Percentiles rank a stretch among this genome's conserved stretches.
Evolutionary conservation across 768 basidiomycete genomes (phyloP).

Genomic region (Pleurotus citrinopileatus): DNA sequence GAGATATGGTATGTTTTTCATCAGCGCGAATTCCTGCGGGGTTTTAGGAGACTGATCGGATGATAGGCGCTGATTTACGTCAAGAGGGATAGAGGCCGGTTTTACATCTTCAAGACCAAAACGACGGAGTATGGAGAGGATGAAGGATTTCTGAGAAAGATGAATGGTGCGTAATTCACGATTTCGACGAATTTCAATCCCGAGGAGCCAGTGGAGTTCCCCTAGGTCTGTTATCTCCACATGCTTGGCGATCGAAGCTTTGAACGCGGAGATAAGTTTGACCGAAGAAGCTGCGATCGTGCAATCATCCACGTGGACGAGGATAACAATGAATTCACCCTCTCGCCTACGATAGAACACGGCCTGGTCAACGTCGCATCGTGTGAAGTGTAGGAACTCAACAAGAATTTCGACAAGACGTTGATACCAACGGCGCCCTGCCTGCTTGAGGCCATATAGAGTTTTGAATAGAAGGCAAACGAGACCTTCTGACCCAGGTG

Average conservation of each 20-base stretch:
- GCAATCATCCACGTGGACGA: slow-evolving; percentile 31
- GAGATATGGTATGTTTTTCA: not conserved
- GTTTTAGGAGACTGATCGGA: not conserved
- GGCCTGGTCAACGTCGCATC: slow-evolving; percentile 20
- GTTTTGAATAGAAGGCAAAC: slow-evolving; percentile 23
- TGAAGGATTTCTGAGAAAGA: slow-evolving; percentile 20
- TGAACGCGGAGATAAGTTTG: slow-evolving; percentile 19
- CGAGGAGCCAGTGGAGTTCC: slow-evolving; percentile 4
- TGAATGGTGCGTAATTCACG: slow-evolving; percentile 13
- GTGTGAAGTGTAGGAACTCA: no score
- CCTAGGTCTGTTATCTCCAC: slow-evolving; percentile 14
- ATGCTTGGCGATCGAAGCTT: slow-evolving; percentile 5
- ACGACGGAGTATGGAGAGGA: slow-evolving; percentile 18
- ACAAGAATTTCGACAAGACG: no score
- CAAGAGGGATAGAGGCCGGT: slow-evolving; percentile 22
- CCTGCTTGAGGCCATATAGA: slow-evolving; percentile 28
- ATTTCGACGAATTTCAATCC: slow-evolving; percentile 19
- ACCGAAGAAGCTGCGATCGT: slow-evolving; percentile 19
- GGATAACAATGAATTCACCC: slow-evolving; percentile 15
- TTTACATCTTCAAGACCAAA: slow-evolving; percentile 21
- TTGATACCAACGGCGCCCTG: slow-evolving; percentile 25
- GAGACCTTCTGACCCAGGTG: not conserved
- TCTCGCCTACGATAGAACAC: slow-evolving; percentile 21
- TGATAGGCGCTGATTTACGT: slow-evolving; percentile 14
- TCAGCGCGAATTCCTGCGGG: not conserved